Percentiles rank a stretch among this genome's conserved stretches.
phyloP scores from a whole-genome alignment of 768 basidiomycete genomes.

The Cystobasidium onofrii region DNA sequence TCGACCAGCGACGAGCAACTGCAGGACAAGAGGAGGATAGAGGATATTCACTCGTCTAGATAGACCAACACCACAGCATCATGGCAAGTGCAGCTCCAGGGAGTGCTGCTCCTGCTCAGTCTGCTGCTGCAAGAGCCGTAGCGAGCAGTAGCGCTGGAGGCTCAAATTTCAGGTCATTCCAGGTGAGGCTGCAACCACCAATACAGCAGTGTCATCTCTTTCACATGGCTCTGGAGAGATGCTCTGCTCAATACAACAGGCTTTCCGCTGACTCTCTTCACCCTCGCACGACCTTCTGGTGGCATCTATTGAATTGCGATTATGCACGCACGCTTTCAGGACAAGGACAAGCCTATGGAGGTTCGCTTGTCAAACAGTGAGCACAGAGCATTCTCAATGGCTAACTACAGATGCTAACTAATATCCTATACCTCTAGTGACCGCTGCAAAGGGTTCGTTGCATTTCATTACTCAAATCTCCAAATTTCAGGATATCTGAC shows the following conservation, averaged over 20 bases:
- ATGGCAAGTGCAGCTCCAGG: slow-evolving; percentile 7
- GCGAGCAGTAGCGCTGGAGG: slow-evolving; percentile 3
- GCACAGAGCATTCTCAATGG: neutral
- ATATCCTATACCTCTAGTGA: slow-evolving; percentile 50
- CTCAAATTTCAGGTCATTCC: slow-evolving; percentile 36
- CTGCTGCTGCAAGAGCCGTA: slow-evolving; percentile 21
- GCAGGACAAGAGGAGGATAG: neutral
- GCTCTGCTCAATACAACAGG: neutral
- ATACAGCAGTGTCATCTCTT: neutral
- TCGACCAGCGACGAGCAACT: neutral
- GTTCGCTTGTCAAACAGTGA: slow-evolving; percentile 76
- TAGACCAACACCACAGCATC: neutral
- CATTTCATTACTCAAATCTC: neutral
- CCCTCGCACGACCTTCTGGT: neutral
- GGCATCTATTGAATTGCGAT: neutral
- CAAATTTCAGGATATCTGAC: neutral
- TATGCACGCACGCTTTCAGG: slow-evolving; percentile 30
- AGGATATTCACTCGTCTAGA: neutral
- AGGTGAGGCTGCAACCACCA: slow-evolving; percentile 18
- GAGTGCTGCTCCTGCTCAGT: slow-evolving; percentile 27
- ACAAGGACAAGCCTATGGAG: slow-evolving; percentile 94
- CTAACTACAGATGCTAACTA: neutral
- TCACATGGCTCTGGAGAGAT: neutral
- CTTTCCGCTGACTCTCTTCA: neutral
- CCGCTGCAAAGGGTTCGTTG: slow-evolving; percentile 67